Evolutionary conservation across 495 filamentous ascomycete species (phyloP), one percentile per base, ranked within the genome.

Genomic region (Mycothermus thermophilus): DNA sequence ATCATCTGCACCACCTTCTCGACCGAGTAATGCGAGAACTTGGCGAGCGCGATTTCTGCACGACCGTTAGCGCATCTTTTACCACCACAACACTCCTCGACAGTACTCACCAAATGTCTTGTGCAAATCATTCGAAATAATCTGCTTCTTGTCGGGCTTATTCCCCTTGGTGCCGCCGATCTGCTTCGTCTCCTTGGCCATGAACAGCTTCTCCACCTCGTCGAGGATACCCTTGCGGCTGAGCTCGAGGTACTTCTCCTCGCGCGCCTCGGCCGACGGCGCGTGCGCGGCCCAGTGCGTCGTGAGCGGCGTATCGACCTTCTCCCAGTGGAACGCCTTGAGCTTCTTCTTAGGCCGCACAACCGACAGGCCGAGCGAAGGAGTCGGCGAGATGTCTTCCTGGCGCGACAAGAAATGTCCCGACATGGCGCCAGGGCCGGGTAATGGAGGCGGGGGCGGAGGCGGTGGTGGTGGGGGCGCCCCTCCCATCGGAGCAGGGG

Each of bases 311-410:
- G 84, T 69, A 57, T 97, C 90, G 24, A 97, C 81, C 61, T 97
- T 97, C 52, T 97, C 90, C 90, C 90, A 97, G 63, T 97, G 90
- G 41, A 97, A 71, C 23, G 90, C 87, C 72, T 97, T 97, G 49
- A 97, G 81, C 61, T 96, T 97, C 76, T 92, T 95, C 71, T 94
- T 96, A 21, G 92, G 87, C 44, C 88, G 68, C 17, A 82, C 82
- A 44, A 82, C 80, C 19, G 84, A 72, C 50, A 83, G 63, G 27
- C 69, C 62, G 29, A 75, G 60, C 11, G 55, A 50, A 8, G 57
- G 37, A 13, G 48, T 29, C 0, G 57, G 34, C 1, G 43, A 37
- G 34, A 63, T 54, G 11, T 47, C 37, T 5, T 47, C 48, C 35
- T 58, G 64, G 27, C 73, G 65, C 17, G 66, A 54, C 27, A 74